A percentile compares a stretch with the other conserved stretches of the same genome.
Conservation (phyloP, 179 eudicot genomes). For the Vitellaria paradoxa region DNA sequence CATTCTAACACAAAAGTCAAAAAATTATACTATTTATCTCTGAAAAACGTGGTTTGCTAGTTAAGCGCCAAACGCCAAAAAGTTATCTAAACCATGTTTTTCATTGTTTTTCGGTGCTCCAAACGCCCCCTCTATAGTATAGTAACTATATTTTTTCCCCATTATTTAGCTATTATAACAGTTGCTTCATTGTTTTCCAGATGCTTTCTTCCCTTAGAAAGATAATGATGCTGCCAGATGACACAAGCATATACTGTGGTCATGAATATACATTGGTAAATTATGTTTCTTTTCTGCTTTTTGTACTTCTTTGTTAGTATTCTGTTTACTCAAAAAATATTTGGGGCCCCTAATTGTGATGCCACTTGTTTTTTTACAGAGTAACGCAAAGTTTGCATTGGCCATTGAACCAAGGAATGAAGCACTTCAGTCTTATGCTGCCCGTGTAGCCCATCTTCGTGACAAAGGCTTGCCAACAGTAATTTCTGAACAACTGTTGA, state of each 20-base stretch:
- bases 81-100: too few relatives aligned
- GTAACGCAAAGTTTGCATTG: constrained; percentile 89
- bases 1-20: too few relatives aligned
- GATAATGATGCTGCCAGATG: constrained; percentile 73
- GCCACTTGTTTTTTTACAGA: constrained; percentile 45
- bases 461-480: constrained; percentile 84
- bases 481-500: constrained; percentile 24
- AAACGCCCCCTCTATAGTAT: too few relatives aligned
- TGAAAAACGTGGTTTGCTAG: too few relatives aligned
- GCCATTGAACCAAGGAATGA: constrained; percentile 78
- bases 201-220: constrained; percentile 72
- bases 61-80: too few relatives aligned
- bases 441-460: constrained; percentile 55
- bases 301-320: background rate
- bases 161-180: constrained; percentile 5
- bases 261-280: constrained; percentile 91
- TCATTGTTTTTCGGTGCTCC: too few relatives aligned
- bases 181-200: constrained; percentile 36
- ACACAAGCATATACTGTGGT: constrained; percentile 82
- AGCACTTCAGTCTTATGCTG: constrained; percentile 67
- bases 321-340: background rate
- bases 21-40: too few relatives aligned
- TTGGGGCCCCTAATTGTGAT: background rate
- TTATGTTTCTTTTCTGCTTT: constrained; percentile 7
- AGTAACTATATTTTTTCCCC: background rate